A percentile compares a stretch with the other conserved stretches of the same genome.
Conservation (phyloP, 345 rosid genomes). For the Geranium rotundifolium region DNA sequence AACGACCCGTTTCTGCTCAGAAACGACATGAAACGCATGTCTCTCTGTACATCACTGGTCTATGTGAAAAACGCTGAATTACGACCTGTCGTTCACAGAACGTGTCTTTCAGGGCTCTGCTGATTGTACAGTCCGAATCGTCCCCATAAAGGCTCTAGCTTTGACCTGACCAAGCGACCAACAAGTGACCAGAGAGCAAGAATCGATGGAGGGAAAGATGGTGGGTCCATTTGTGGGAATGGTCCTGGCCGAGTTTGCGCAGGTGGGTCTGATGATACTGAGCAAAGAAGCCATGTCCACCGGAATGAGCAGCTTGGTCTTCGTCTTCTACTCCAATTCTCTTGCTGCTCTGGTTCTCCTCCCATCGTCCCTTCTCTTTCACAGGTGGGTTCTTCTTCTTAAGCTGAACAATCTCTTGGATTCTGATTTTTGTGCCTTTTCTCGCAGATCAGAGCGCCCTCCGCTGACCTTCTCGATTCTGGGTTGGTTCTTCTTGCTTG, state of each 20-base stretch:
- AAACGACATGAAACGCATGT: too few species aligned
- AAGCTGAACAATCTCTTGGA: not conserved
- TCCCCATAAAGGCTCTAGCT: too few species aligned
- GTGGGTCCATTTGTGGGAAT: slow-evolving; percentile 29
- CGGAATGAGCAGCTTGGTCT: slow-evolving; percentile 47
- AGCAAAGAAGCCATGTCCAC: slow-evolving; percentile 36
- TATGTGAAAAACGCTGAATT: too few species aligned
- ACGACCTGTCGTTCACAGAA: too few species aligned
- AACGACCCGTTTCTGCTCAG: too few species aligned
- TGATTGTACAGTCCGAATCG: too few species aligned
- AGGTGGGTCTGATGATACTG: slow-evolving; percentile 25
- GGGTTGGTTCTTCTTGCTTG: slow-evolving; percentile 31
- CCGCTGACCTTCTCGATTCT: slow-evolving; percentile 19
- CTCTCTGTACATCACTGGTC: too few species aligned
- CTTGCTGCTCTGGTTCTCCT: slow-evolving; percentile 33
- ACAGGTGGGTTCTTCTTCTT: slow-evolving; percentile 13
- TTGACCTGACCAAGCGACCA: too few species aligned
- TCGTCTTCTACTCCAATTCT: slow-evolving; percentile 38
- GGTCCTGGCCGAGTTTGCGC: slow-evolving; percentile 33
- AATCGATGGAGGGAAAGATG: not conserved
- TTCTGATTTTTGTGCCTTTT: not conserved
- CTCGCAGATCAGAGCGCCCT: slow-evolving; percentile 22
- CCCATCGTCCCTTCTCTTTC: slow-evolving; percentile 24
- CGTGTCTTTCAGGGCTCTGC: too few species aligned
- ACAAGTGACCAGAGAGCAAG: not conserved